Conservation (phyloP, 345 rosid genomes). For the Salix brachista region DNA sequence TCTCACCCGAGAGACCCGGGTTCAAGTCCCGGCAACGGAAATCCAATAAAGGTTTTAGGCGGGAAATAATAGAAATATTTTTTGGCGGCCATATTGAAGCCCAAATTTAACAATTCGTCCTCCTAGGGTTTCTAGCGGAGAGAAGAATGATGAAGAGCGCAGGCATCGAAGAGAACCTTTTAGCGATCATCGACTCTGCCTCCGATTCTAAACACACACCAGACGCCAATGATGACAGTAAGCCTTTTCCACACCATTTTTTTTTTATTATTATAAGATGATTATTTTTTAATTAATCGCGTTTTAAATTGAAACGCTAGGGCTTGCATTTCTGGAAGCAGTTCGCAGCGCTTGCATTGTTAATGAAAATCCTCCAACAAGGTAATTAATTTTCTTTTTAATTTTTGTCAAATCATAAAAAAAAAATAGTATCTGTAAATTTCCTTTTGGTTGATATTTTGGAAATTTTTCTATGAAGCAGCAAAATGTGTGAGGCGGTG, state of each 20-base stretch:
- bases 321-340: slow-evolving; percentile 69
- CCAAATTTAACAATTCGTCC: background rate
- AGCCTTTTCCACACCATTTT: background rate
- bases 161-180: slow-evolving; percentile 61
- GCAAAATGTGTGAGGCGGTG: slow-evolving; percentile 72
- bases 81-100: background rate
- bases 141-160: slow-evolving; percentile 22
- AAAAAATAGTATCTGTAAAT: background rate
- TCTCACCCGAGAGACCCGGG: slow-evolving; percentile 73
- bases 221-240: slow-evolving; percentile 64
- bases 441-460: background rate
- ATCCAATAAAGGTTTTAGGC: background rate
- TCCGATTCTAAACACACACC: slow-evolving; percentile 42
- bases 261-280: background rate
- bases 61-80: background rate
- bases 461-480: slow-evolving; percentile 35
- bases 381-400: slow-evolving; percentile 24
- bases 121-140: slow-evolving; percentile 3
- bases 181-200: slow-evolving; percentile 60
- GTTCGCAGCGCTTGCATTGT: slow-evolving; percentile 61
- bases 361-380: slow-evolving; percentile 52
- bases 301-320: slow-evolving; percentile 23
- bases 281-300: background rate
- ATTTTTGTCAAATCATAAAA: background rate
- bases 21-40: slow-evolving; percentile 60